Percentiles rank a stretch among this genome's conserved stretches.
Evolutionary conservation across 257 asterid genomes (phyloP).

Genomic region (Przewalskia tangutica): DNA sequence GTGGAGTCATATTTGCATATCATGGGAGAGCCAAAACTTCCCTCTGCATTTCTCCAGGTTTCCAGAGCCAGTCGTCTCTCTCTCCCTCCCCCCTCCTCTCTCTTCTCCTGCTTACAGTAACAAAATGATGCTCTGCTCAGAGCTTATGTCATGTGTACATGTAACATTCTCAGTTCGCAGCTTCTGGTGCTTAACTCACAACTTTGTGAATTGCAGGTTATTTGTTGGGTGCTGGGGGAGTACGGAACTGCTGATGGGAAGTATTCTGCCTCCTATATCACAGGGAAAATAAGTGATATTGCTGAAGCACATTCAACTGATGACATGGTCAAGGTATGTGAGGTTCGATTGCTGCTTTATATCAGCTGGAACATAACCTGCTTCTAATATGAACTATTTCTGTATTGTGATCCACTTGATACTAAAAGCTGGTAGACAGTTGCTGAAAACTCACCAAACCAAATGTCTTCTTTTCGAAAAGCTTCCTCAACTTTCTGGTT

Average conservation of each 20-base stretch:
- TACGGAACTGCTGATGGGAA: conserved; percentile 91
- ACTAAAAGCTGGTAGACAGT: neutral
- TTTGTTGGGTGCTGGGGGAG: conserved; percentile 99
- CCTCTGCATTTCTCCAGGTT: conserved; percentile 85
- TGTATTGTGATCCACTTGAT: neutral
- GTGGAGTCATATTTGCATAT: conserved; percentile 88
- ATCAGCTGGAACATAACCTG: neutral
- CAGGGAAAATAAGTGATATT: conserved; percentile 84
- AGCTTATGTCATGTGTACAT: neutral
- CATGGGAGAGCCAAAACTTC: conserved; percentile 89
- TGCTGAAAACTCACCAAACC: neutral
- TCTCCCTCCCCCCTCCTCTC: neutral
- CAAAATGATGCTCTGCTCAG: neutral
- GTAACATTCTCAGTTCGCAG: neutral
- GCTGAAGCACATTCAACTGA: conserved; percentile 92
- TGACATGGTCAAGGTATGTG: conserved; percentile 75
- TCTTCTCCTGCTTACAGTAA: neutral
- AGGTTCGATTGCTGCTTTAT: neutral
- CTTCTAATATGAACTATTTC: neutral
- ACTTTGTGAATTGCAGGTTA: conserved; percentile 42
- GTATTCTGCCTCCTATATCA: conserved; percentile 82
- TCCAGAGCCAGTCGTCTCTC: neutral
- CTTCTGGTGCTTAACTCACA: neutral
- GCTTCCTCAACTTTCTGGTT: conserved; percentile 1
- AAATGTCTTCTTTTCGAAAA: neutral